Base-by-base conservation (phyloP, 176 grass and related monocot genomes). In the Olyra latifolia region DNA sequence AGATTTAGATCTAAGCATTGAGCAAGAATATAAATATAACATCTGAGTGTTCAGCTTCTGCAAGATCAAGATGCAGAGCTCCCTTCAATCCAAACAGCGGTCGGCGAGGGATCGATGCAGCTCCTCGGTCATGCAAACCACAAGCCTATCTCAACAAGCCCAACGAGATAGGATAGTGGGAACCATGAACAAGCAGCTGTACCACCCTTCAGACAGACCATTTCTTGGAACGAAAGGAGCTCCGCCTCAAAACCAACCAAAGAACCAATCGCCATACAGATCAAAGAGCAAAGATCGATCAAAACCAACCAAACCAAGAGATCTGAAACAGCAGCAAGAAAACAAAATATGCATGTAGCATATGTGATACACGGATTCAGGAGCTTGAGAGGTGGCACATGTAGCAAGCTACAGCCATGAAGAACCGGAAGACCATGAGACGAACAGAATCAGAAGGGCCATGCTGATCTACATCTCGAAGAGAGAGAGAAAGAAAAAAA, bases 81-180 rank as follows among this genome's bases (percentile, higher is more conserved):
- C 91, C 94, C 94, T 97, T 97, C 94, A 91, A 93, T 88, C 91
- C 88, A 97, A 97, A 91, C 46, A 91, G 85, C 48, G 91, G 80
- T 77, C 83, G 63, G 66, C 55, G 22, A 82, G 72, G 85, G 86
- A 65, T 28, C 44, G 79, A 59, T 81, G n/a, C 88, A 66, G 91
- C 94, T 97, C 91, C 84, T 64, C 47, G 77, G 84, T 81, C 91
- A 97, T 91, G 91, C 91, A 97, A 97, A 15, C 88, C 94, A 89
- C 91, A 81, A 85, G 83, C 88, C 88, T 69, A 81, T 89, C 86
- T 89, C 91, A 91, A 82, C 4, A 17, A 44, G 22, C 22, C 42
- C 12, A 0, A 85, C 80, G 91, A 85, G 91, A 89, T 86, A 79
- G 84, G 78, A 76, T 23, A 87, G 91, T 93, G 94, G 91, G 63